phyloP scores from a whole-genome alignment of 768 basidiomycete species.

The Rubroboletus pulcherrimus region DNA sequence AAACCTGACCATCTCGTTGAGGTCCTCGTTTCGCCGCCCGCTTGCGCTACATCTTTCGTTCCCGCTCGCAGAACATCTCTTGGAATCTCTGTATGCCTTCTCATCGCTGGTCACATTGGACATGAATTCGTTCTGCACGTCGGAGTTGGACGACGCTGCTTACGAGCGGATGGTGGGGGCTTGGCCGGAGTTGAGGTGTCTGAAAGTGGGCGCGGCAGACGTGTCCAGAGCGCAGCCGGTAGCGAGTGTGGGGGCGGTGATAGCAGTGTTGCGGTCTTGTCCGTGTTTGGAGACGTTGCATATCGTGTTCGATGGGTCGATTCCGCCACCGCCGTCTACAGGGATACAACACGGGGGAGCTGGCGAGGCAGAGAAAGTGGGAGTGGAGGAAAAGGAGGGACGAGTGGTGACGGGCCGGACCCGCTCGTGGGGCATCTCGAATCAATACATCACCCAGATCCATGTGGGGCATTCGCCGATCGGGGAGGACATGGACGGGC shows the following conservation, averaged over 20 bases:
- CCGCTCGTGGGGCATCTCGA: conserved; percentile 3
- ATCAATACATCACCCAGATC: conserved; percentile 8
- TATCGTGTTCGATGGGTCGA: conserved; percentile 15
- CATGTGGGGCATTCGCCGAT: conserved; percentile 14
- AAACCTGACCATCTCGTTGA: conserved; percentile 6
- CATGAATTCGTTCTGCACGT: conserved; percentile 9
- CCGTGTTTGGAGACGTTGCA: conserved; percentile 8
- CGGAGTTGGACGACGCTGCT: conserved; percentile 8
- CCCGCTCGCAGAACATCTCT: background rate
- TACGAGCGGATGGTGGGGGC: conserved; percentile 8
- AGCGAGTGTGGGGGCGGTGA: conserved; percentile 13
- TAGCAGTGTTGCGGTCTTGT: conserved; percentile 12
- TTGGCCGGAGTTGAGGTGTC: conserved; percentile 7
- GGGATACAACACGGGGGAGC: background rate
- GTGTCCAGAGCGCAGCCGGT: background rate
- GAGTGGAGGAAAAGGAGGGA: background rate
- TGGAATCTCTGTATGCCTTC: conserved; percentile 9
- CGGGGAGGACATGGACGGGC: background rate
- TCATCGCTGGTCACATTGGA: conserved; percentile 5
- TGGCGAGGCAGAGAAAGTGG: background rate
- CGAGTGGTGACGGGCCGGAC: background rate
- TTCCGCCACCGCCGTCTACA: background rate
- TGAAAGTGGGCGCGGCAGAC: conserved; percentile 8
- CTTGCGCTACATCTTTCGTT: background rate
- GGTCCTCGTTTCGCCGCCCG: background rate